Evolutionary conservation across 768 basidiomycete genomes (phyloP), one percentile per base, ranked within the genome.

Genomic region (Cyclocybe cylindracea): DNA sequence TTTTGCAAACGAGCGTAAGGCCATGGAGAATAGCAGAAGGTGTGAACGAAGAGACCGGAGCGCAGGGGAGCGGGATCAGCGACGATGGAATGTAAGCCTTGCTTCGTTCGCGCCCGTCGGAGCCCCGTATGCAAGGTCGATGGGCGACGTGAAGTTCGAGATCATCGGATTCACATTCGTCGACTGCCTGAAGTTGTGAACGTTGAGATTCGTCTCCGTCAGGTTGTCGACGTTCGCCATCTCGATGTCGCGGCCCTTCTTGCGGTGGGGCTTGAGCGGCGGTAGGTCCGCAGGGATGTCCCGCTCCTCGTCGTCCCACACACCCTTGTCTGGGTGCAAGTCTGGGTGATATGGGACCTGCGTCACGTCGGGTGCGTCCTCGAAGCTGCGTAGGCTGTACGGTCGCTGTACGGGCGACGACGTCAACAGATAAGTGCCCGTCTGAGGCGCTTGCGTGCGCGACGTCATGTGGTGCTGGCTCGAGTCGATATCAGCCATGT

Each of bases 61-160:
- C 5, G 24, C 24, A 24, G 24, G 24, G 24, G 24, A 2, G 24
- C 24, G n/a, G n/a, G 41, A 41, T 67, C 53, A 70, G 14, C 58
- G 62, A 31, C 61, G 66, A 33, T 55, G 66, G 61, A 74, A 73
- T 10, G 73, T 66, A 31, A 74, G 51, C 51, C 68, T 63, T 51
- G 71, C 64, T 48, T 47, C 54, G 31, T 57, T 60, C 31, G 55
- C 39, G 24, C 50, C 53, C 11, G 53, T 39, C 39, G 42, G 48
- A 43, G 54, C 44, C 5, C 46, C 58, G 57, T 66, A 70, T 10
- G 58, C 59, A 36, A 72, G 53, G 44, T 70, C 83, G 46, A 89
- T 84, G 1, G 87, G 87, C 18, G 85, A 87, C 39, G 78, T 85
- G 70, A 82, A 89, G 56, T 82, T 79, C 55, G 82, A 74, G 44